Conservation (phyloP, 768 basidiomycete genomes). For the Trametes elegans region DNA sequence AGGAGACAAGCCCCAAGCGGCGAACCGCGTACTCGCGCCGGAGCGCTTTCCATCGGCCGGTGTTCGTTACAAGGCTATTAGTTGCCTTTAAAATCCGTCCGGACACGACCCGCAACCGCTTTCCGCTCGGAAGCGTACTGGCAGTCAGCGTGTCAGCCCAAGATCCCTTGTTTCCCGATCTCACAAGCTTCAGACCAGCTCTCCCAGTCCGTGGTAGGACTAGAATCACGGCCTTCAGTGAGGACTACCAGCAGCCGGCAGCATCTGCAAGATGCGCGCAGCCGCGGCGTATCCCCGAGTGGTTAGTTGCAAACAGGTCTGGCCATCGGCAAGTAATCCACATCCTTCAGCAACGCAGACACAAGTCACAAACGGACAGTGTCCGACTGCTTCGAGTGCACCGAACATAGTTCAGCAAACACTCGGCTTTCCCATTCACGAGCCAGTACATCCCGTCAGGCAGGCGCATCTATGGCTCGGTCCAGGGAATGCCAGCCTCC, state of each 20-base stretch:
- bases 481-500: conserved; percentile 17
- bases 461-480: conserved; percentile 24
- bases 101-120: conserved; percentile 17
- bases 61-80: conserved; percentile 22
- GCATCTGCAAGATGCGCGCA: conserved; percentile 20
- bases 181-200: conserved; percentile 43
- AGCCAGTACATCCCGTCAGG: conserved; percentile 24
- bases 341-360: conserved; percentile 28
- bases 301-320: conserved; percentile 33
- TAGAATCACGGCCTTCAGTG: conserved; percentile 32
- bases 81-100: conserved; percentile 19
- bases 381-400: conserved; percentile 14
- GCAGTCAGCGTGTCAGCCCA: conserved; percentile 20
- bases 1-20: conserved; percentile 9
- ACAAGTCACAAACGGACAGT: conserved; percentile 21
- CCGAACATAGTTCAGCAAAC: neutral
- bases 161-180: conserved; percentile 45
- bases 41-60: conserved; percentile 17
- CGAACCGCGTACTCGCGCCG: conserved; percentile 16
- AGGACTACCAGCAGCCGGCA: conserved; percentile 32
- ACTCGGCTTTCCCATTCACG: conserved; percentile 15
- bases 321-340: conserved; percentile 39
- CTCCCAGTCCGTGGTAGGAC: conserved; percentile 31
- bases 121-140: conserved; percentile 19
- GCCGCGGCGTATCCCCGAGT: conserved; percentile 34